Percentiles rank a stretch among this genome's conserved stretches.
phyloP scores from a whole-genome alignment of 257 asterid species.

The Penstemon newberryi region DNA sequence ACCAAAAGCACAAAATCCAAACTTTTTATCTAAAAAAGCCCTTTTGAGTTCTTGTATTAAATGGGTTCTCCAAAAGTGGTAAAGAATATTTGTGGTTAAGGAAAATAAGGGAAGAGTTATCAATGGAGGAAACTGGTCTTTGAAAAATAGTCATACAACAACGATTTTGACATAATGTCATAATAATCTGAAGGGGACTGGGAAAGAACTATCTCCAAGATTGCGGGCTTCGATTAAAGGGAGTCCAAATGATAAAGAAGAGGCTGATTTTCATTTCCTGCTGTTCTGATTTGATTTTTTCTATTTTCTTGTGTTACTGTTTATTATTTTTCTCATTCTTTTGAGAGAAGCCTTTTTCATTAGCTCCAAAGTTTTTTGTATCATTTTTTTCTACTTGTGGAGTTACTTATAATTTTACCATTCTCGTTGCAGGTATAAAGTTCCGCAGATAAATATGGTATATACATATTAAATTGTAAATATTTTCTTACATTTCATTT shows the following conservation, averaged over 20 bases:
- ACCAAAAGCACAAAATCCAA: conserved; percentile 63
- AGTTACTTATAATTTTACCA: no score
- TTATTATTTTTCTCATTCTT: no score
- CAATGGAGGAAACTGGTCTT: conserved; percentile 21
- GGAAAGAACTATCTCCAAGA: conserved; percentile 57
- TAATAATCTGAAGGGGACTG: conserved; percentile 32
- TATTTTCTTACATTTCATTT: no score
- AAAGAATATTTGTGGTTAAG: conserved; percentile 59
- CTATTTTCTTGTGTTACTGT: no score
- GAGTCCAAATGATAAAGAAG: conserved; percentile 36
- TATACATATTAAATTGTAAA: no score
- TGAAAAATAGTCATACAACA: conserved; percentile 54
- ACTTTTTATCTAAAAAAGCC: conserved; percentile 53
- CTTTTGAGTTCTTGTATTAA: conserved; percentile 67
- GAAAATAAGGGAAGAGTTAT: conserved; percentile 50
- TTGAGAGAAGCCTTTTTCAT: no score
- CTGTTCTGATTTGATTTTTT: no score
- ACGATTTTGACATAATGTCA: conserved; percentile 33
- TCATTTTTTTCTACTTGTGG: no score
- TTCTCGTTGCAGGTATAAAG: no score
- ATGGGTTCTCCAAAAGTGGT: conserved; percentile 67
- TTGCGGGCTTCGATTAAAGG: conserved; percentile 54
- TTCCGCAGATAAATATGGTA: no score
- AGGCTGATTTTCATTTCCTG: no score
- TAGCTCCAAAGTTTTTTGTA: no score